Conservation (phyloP, 345 rosid genomes). For the Arabis alpina region DNA sequence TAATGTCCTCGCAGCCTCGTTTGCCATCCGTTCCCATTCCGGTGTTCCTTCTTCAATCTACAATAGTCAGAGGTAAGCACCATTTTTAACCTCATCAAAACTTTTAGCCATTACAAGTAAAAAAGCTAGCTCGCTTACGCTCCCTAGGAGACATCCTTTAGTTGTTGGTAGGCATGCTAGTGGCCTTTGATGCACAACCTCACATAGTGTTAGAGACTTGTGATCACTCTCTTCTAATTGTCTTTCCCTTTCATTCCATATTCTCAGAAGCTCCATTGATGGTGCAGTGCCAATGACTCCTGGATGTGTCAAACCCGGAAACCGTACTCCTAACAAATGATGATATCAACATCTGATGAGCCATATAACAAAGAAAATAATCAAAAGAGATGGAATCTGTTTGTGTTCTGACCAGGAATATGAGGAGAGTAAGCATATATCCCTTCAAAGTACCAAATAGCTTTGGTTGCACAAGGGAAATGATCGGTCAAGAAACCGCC, state of each 20-base stretch:
- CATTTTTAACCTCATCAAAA: background rate
- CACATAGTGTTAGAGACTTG: constrained; percentile 58
- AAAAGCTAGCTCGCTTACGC: constrained; percentile 41
- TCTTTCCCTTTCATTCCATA: constrained; percentile 86
- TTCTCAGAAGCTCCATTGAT: constrained; percentile 70
- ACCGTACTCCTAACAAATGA: constrained; percentile 66
- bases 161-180: constrained; percentile 73
- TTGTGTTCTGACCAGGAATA: constrained; percentile 62
- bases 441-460: constrained; percentile 96
- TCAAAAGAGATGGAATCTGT: background rate
- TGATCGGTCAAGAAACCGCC: constrained; percentile 92
- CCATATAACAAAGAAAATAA: background rate
- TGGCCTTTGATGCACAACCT: constrained; percentile 84
- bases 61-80: constrained; percentile 8
- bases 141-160: constrained; percentile 77
- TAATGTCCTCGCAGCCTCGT: constrained; percentile 82
- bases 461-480: constrained; percentile 88
- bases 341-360: background rate
- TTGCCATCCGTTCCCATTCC: constrained; percentile 79
- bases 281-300: constrained; percentile 92
- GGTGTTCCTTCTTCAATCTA: constrained; percentile 66
- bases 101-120: background rate
- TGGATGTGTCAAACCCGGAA: constrained; percentile 90
- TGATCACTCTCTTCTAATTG: constrained; percentile 67
- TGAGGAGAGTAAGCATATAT: constrained; percentile 90